Percentiles rank a stretch among this genome's conserved stretches.
phyloP scores from a whole-genome alignment of 116 monocot genomes.

The Posidonia oceanica region DNA sequence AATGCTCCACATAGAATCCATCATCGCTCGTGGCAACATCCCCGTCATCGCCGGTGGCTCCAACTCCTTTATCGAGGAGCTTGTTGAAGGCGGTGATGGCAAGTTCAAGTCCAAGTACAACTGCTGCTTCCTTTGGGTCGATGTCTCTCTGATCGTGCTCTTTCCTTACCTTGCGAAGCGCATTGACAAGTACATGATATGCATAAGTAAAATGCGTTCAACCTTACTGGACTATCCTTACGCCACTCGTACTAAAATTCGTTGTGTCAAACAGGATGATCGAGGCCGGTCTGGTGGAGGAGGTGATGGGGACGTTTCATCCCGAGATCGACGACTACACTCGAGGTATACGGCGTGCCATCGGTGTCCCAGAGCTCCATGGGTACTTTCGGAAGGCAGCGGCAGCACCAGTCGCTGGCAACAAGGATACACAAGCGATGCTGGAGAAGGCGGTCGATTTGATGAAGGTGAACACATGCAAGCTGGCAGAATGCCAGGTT shows the following conservation, averaged over 20 bases:
- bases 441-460: slow-evolving; percentile 22
- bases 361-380: slow-evolving; percentile 63
- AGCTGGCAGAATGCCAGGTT: slow-evolving; percentile 30
- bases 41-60: slow-evolving; percentile 56
- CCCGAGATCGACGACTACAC: slow-evolving; percentile 23
- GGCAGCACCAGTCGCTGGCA: background rate
- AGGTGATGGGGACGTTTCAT: slow-evolving; percentile 25
- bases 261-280: slow-evolving; percentile 18
- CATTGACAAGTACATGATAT: slow-evolving; percentile 16
- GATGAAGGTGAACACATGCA: slow-evolving; percentile 52
- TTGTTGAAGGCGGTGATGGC: slow-evolving; percentile 22
- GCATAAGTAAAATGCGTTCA: too few species aligned
- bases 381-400: slow-evolving; percentile 18
- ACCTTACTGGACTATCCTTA: too few species aligned
- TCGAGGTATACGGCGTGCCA: slow-evolving; percentile 31
- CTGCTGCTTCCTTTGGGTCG: slow-evolving; percentile 44
- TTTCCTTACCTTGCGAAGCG: slow-evolving; percentile 16
- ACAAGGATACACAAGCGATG: background rate
- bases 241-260: background rate
- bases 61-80: slow-evolving; percentile 34
- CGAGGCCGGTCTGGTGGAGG: slow-evolving; percentile 32
- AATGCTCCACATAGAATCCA: slow-evolving; percentile 4
- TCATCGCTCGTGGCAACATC: slow-evolving; percentile 20
- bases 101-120: slow-evolving; percentile 25
- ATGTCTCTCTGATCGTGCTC: slow-evolving; percentile 23